A percentile compares a stretch with the other conserved stretches of the same genome.
Evolutionary conservation across 2,329 filamentous ascomycete genomes (phyloP).

Genomic region (Dothideomycetes sp.): DNA sequence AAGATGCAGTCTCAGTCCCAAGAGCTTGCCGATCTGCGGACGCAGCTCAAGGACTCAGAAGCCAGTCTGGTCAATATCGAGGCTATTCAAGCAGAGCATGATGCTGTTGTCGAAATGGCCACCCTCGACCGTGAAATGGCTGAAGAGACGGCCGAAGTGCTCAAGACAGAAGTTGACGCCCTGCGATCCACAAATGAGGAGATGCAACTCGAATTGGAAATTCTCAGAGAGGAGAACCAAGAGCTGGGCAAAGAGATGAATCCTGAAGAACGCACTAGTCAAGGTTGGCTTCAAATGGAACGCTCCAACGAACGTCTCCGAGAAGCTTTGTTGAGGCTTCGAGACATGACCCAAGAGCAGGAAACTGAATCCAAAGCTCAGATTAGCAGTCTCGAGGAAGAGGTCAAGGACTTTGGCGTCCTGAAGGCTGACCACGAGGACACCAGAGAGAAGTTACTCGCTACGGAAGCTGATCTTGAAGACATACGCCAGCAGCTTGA

Average conservation of each 20-base stretch:
- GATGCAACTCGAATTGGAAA: slow-evolving; percentile 76
- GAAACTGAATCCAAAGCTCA: slow-evolving; percentile 71
- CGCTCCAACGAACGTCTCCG: slow-evolving; percentile 78
- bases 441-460: slow-evolving; percentile 62
- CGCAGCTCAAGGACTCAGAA: slow-evolving; percentile 68
- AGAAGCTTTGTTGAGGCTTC: slow-evolving; percentile 72
- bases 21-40: slow-evolving; percentile 67
- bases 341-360: slow-evolving; percentile 78
- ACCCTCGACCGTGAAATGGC: slow-evolving; percentile 92
- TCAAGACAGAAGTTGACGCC: slow-evolving; percentile 70
- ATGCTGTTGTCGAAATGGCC: slow-evolving; percentile 75
- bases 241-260: slow-evolving; percentile 79
- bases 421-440: slow-evolving; percentile 54
- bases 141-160: slow-evolving; percentile 77
- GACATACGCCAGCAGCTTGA: slow-evolving; percentile 88
- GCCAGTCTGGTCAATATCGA: slow-evolving; percentile 60
- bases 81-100: slow-evolving; percentile 70
- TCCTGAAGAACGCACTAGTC: slow-evolving; percentile 75
- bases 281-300: slow-evolving; percentile 87
- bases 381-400: slow-evolving; percentile 29
- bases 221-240: slow-evolving; percentile 76
- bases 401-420: slow-evolving; percentile 33
- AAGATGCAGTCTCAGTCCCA: slow-evolving; percentile 81
- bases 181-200: slow-evolving; percentile 72
- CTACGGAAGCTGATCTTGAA: slow-evolving; percentile 66